These are phyloP conservation scores for Rhodotorula paludigena DNA, from an alignment of 768 basidiomycete species.

Conservation along the genomic window DNA sequence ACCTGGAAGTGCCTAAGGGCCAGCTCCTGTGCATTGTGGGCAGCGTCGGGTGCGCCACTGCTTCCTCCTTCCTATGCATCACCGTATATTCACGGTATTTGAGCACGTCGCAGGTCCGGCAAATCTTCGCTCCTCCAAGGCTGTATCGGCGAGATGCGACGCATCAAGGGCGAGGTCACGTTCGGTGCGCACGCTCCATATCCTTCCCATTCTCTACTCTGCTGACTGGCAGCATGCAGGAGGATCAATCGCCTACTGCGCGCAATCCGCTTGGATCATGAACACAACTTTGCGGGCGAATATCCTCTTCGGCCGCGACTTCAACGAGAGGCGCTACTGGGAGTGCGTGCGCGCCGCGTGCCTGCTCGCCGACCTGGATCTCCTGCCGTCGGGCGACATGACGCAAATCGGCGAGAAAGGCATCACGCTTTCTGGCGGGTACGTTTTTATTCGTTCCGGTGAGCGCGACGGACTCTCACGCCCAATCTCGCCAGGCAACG, in stretches of 20 bases:
- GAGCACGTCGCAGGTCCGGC: constrained; percentile 55
- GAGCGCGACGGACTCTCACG: no score
- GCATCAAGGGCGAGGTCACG: constrained; percentile 59
- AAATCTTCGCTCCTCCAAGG: constrained; percentile 67
- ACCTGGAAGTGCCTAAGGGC: constrained; percentile 66
- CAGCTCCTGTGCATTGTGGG: constrained; percentile 77
- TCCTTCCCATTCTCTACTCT: no score
- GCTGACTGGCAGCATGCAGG: no score
- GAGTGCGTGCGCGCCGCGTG: neutral
- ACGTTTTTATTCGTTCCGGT: neutral
- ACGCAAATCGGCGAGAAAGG: constrained; percentile 71
- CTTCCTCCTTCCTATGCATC: neutral
- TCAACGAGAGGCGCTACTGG: constrained; percentile 60
- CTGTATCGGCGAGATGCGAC: constrained; percentile 76
- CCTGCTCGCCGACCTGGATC: constrained; percentile 29
- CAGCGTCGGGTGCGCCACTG: constrained; percentile 52
- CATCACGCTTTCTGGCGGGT: constrained; percentile 72
- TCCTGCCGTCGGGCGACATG: constrained; percentile 25
- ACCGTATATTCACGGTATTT: no score
- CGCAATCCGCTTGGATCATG: constrained; percentile 66
- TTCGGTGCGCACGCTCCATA: constrained; percentile 48
- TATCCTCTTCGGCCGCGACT: constrained; percentile 76
- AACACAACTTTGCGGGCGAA: constrained; percentile 78
- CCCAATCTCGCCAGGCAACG: constrained; percentile 52
- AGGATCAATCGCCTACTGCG: constrained; percentile 8